Evolutionary conservation across 2,329 filamentous ascomycete species (phyloP), one percentile per base, ranked within the genome.

Genomic region (Sporothrix pseudoabietina): DNA sequence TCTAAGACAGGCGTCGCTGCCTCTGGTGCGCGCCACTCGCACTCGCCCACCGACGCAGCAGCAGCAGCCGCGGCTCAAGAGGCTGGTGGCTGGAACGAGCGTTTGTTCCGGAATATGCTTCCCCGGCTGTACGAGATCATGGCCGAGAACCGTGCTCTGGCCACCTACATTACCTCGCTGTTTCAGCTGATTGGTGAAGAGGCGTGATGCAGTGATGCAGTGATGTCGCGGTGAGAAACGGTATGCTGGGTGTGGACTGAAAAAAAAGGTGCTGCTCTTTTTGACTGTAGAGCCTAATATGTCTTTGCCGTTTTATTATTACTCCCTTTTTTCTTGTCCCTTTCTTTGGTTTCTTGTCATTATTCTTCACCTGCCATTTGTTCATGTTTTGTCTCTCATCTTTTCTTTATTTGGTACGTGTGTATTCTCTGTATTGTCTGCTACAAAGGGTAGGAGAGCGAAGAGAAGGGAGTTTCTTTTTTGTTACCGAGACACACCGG

Each of bases 41-140:
- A 39, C 10, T 52, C 49, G n/a, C n/a, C 52, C 1, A 47, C 52
- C n/a, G 59, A 49, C 49, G 26, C 65, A 7, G 63, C 73, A 6
- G 59, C 73, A 4, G 54, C 72, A 2, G 69, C 69, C 1, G 71
- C 66, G 1, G 59, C 71, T 3, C 73, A 70, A 49, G 73, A 72
- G 73, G 82, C 83, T 61, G 84, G 86, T 66, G 87, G 89, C 1
- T 92, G 89, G 89, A 91, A 92, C 74, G 88, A 91, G 79, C 84
- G 83, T 73, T 83, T 93, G 39, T 94, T 94, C 81, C 86, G 89
- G 63, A 88, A 90, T 0, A 85, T 91, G 71, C 84, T 89, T 79
- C 85, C 87, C 12, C 87, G 89, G 49, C 81, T 93, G 26, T 92
- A 88, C 78, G 91, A 91, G 80, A 87, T 93, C 59, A 86, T 92